Percentiles rank a stretch among this genome's conserved stretches.
Conservation (phyloP, 179 eudicot genomes). For the Beta lomatogona region DNA sequence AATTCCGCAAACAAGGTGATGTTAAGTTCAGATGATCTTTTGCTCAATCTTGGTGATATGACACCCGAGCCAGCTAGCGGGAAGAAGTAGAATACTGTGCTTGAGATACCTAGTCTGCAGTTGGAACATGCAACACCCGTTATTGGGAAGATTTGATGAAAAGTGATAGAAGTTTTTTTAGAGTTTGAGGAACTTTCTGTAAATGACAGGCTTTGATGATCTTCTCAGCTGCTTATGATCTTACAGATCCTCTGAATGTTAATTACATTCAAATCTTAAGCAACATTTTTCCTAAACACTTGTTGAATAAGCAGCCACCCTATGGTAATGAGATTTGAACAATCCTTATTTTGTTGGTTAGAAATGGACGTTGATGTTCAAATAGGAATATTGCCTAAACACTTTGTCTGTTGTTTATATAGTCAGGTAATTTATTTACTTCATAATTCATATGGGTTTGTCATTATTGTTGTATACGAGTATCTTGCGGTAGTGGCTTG, state of each 20-base stretch:
- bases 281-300: slow-evolving; percentile 10
- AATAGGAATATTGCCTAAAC: neutral
- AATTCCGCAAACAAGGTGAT: slow-evolving; percentile 45
- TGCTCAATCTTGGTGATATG: slow-evolving; percentile 41
- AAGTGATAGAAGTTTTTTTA: slow-evolving; percentile 17
- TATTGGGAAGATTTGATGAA: neutral
- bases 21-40: slow-evolving; percentile 42
- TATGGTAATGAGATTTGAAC: neutral
- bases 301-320: slow-evolving; percentile 20
- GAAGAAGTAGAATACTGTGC: slow-evolving; percentile 12
- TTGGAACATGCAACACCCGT: neutral
- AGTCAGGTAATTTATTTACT: too few species aligned
- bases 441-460: too few species aligned
- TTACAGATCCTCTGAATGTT: neutral
- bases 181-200: slow-evolving; percentile 25
- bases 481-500: too few species aligned
- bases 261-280: neutral
- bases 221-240: slow-evolving; percentile 8
- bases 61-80: slow-evolving; percentile 5
- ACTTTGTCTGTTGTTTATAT: too few species aligned
- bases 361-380: neutral
- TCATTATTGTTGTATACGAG: too few species aligned
- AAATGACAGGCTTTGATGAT: slow-evolving; percentile 23
- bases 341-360: slow-evolving; percentile 6
- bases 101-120: neutral